A percentile compares a stretch with the other conserved stretches of the same genome.
Evolutionary conservation across 2,329 filamentous ascomycete genomes (phyloP).

Genomic region (Pleomassaria siparia): DNA sequence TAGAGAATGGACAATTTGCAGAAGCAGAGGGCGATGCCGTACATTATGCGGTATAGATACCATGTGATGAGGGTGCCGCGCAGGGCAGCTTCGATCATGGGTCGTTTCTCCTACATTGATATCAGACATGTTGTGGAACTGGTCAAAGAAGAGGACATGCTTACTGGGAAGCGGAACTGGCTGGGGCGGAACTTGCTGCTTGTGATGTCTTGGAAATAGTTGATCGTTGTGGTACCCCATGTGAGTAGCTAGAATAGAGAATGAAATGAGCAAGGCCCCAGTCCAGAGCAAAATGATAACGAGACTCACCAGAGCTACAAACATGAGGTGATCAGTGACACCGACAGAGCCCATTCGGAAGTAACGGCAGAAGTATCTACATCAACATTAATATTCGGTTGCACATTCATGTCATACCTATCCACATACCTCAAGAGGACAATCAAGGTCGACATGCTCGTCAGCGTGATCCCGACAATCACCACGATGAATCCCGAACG

Average conservation of each 20-base stretch:
- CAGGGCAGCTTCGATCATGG: conserved; percentile 22
- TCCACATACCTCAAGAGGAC: conserved; percentile 31
- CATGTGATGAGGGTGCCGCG: conserved; percentile 34
- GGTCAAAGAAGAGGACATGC: not conserved
- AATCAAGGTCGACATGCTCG: conserved; percentile 37
- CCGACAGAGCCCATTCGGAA: conserved; percentile 34
- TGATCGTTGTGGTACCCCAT: conserved; percentile 40
- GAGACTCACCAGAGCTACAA: conserved; percentile 30
- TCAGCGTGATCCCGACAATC: conserved; percentile 37
- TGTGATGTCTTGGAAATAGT: conserved; percentile 37
- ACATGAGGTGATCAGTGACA: conserved; percentile 38
- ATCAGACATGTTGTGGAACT: conserved; percentile 10
- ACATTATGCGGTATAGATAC: conserved; percentile 38
- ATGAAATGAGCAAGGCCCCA: not conserved
- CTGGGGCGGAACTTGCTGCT: conserved; percentile 28
- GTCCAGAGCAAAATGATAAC: not conserved
- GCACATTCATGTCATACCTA: not conserved
- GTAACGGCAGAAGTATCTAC: conserved; percentile 39
- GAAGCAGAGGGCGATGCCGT: conserved; percentile 27
- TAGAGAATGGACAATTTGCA: conserved; percentile 22
- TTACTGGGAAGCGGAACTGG: conserved; percentile 30
- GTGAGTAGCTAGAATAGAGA: conserved; percentile 27
- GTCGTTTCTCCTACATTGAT: conserved; percentile 28
- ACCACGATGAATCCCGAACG: conserved; percentile 38
- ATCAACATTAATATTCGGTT: not conserved